Conservation (phyloP, 805 yeast species). For the Metschnikowia reukaufii region DNA sequence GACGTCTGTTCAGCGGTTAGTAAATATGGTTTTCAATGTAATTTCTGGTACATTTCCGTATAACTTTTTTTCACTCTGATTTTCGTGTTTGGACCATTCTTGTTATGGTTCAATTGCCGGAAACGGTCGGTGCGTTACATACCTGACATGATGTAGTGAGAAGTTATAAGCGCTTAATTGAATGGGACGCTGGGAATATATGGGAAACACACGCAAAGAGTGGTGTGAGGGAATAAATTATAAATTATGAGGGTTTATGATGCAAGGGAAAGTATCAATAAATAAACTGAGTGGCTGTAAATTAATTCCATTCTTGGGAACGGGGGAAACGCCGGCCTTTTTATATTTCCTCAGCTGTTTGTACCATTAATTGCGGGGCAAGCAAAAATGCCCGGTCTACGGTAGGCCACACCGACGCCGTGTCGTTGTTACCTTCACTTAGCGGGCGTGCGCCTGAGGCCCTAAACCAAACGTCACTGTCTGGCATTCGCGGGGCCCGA, state of each 20-base stretch:
- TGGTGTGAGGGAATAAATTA: not conserved
- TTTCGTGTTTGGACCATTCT: too few species aligned
- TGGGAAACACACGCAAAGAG: not conserved
- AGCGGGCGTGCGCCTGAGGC: not conserved
- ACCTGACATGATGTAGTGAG: conserved; percentile 10
- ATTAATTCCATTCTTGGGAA: not conserved
- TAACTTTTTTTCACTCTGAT: too few species aligned
- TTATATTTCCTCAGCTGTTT: conserved; percentile 1
- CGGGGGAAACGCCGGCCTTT: not conserved
- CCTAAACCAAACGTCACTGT: not conserved
- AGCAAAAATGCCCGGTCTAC: not conserved
- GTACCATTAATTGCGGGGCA: conserved; percentile 7
- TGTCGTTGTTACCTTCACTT: conserved; percentile 15
- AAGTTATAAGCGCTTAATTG: not conserved
- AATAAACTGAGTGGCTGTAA: too few species aligned
- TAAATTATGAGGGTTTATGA: not conserved
- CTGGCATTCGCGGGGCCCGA: too few species aligned
- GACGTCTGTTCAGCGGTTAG: conserved; percentile 23
- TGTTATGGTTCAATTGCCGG: too few species aligned
- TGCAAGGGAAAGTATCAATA: too few species aligned
- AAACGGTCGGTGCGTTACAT: too few species aligned
- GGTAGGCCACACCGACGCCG: conserved; percentile 6
- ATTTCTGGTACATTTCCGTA: too few species aligned
- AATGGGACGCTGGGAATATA: not conserved
- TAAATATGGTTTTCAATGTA: not conserved